phyloP scores from a whole-genome alignment of 2,329 filamentous ascomycete genomes.

The Sarocladium strictum region DNA sequence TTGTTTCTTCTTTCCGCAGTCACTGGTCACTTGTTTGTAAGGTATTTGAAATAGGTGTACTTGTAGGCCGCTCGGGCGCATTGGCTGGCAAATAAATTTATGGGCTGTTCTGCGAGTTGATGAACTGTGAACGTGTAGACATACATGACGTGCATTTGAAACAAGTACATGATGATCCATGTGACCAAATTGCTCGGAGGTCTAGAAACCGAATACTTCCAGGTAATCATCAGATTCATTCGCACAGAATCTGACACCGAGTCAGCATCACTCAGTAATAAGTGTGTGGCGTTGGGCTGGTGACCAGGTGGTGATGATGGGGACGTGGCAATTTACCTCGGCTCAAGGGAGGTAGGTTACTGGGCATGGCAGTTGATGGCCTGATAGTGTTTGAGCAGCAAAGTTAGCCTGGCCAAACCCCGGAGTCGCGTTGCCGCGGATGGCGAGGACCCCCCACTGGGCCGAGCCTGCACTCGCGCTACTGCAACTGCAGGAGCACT shows the following conservation, averaged over 20 bases:
- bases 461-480: background rate
- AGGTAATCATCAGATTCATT: too few relatives aligned
- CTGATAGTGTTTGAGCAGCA: too few relatives aligned
- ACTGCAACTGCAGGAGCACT: background rate
- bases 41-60: slow-evolving; percentile 3
- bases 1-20: background rate
- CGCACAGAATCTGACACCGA: background rate
- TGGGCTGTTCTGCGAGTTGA: background rate
- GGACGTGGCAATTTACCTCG: slow-evolving; percentile 11
- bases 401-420: too few relatives aligned
- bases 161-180: too few relatives aligned
- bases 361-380: background rate
- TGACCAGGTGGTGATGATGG: background rate
- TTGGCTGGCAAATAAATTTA: slow-evolving; percentile 1
- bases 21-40: slow-evolving; percentile 2
- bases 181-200: too few relatives aligned
- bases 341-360: slow-evolving; percentile 8
- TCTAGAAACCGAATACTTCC: too few relatives aligned
- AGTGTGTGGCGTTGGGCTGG: too few relatives aligned
- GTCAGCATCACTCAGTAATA: too few relatives aligned
- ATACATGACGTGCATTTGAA: too few relatives aligned
- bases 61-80: slow-evolving; percentile 8
- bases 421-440: background rate
- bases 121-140: too few relatives aligned
- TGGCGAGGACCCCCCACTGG: background rate